Base-by-base conservation (phyloP, 2,329 filamentous ascomycete species). In the Penicillium sp. region DNA sequence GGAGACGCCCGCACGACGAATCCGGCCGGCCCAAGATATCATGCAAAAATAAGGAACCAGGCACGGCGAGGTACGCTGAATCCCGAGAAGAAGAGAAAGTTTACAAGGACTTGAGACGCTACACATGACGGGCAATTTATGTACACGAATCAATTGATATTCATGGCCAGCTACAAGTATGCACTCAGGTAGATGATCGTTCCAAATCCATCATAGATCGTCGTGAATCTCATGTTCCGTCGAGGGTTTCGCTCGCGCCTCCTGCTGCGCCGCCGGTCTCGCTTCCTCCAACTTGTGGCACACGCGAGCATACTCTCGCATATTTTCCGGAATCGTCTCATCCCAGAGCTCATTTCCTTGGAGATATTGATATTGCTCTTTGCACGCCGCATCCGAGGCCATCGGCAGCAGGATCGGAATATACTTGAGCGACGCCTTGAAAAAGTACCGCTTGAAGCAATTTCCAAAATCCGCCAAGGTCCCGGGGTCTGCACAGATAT, bases 391-490 rank as follows among this genome's bases (percentile, higher is more conserved):
- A 27, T 67, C 61, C 3, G 61, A 63, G 0, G 58, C 64, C 63
- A 67, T 60, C 5, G 62, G 62, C 34, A 67, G 46, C 38, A 67
- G 46, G 13, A 47, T 46, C 8, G 63, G 61, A 29, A 66, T 46
- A 42, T 66, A 59, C 32, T 57, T 57, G 43, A 67, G 49, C 33
- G 62, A 60, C 34, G 63, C 56, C 51, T 59, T 61, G 28, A 66
- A 45, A 26, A 67, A 67, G 49, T 59, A 63, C 50, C 50, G 59
- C 55, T 64, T 66, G 49, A 65, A 68, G 50, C 60, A 67, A 41
- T 62, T 68, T 39, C 62, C 61, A 47, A 67, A 66, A 38, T 56
- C 64, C 29, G 64, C 59, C 50, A 66, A 43, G 3, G 59, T 66
- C 33, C 61, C 57, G 9, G 51, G 47, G 39, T 67, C 64, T 4